phyloP scores from a whole-genome alignment of 2,329 filamentous ascomycete genomes.

The Zarea fungicola region DNA sequence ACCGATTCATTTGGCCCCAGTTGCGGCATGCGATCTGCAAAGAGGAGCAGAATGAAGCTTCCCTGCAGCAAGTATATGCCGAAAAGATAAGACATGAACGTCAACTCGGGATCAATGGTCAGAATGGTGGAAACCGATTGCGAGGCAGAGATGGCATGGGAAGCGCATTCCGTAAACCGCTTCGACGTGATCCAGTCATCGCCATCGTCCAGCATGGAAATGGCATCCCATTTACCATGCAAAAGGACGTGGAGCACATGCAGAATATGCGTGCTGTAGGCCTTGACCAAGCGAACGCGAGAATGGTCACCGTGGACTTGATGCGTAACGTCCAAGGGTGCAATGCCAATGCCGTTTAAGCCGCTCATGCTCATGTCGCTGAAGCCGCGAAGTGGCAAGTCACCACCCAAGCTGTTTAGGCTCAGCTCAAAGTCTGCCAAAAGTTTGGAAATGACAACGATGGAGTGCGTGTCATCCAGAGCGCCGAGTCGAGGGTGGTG shows the following conservation, averaged over 20 bases:
- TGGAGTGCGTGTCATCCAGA: constrained; percentile 29
- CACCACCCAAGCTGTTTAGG: constrained; percentile 26
- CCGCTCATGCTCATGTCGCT: constrained; percentile 4
- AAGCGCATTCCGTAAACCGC: constrained; percentile 40
- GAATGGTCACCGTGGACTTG: constrained; percentile 21
- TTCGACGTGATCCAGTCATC: constrained; percentile 44
- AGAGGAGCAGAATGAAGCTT: constrained; percentile 43
- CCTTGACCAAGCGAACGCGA: constrained; percentile 35
- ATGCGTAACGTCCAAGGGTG: constrained; percentile 11
- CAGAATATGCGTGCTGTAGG: constrained; percentile 43
- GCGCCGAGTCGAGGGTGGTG: constrained; percentile 38
- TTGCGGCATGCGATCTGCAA: constrained; percentile 45
- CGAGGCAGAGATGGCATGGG: constrained; percentile 42
- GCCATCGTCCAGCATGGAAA: constrained; percentile 43
- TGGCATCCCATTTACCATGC: constrained; percentile 45
- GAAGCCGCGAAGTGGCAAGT: constrained; percentile 15
- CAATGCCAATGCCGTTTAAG: constrained; percentile 11
- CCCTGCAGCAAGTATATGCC: constrained; percentile 48
- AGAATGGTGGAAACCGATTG: constrained; percentile 42
- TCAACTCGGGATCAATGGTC: constrained; percentile 42
- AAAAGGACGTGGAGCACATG: constrained; percentile 44
- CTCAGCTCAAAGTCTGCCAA: constrained; percentile 35
- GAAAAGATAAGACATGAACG: constrained; percentile 48
- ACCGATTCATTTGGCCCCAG: constrained; percentile 40
- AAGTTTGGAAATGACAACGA: constrained; percentile 30